These are phyloP conservation scores for Microascus cirrosus DNA, from an alignment of 2,329 filamentous ascomycete genomes.

Conservation along the genomic window DNA sequence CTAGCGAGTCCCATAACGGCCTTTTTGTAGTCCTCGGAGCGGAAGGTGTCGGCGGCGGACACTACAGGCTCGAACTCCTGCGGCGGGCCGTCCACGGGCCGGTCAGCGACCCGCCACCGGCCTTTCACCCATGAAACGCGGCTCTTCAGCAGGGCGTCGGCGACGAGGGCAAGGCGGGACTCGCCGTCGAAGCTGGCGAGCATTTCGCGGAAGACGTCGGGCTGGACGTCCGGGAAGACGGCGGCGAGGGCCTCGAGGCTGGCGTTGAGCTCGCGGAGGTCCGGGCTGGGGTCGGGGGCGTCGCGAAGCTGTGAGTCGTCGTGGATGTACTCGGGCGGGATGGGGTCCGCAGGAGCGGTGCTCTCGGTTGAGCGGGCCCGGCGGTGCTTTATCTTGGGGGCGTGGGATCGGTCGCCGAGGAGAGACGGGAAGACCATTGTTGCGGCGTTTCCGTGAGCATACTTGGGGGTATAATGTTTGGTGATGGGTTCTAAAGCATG, in stretches of 20 bases:
- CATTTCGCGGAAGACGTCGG: slow-evolving; percentile 76
- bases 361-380: background rate
- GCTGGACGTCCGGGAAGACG: slow-evolving; percentile 70
- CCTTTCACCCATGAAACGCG: slow-evolving; percentile 60
- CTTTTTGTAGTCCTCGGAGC: slow-evolving; percentile 53
- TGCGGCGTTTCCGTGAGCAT: background rate
- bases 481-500: background rate
- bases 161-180: slow-evolving; percentile 65
- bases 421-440: slow-evolving; percentile 3
- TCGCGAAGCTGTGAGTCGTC: slow-evolving; percentile 43
- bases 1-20: slow-evolving; percentile 59
- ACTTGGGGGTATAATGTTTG: background rate
- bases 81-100: background rate
- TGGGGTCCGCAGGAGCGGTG: background rate
- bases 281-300: slow-evolving; percentile 39
- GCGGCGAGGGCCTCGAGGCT: slow-evolving; percentile 57
- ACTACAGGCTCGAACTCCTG: slow-evolving; percentile 19
- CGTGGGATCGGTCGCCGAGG: slow-evolving; percentile 3
- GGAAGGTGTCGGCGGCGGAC: slow-evolving; percentile 53
- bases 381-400: background rate
- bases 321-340: slow-evolving; percentile 30
- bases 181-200: slow-evolving; percentile 63
- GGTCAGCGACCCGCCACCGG: slow-evolving; percentile 40
- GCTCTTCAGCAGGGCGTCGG: slow-evolving; percentile 65
- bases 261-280: slow-evolving; percentile 59